These are phyloP conservation scores for Aureobasidium namibiae DNA, from an alignment of 2,329 filamentous ascomycete genomes.

Conservation along the genomic window DNA sequence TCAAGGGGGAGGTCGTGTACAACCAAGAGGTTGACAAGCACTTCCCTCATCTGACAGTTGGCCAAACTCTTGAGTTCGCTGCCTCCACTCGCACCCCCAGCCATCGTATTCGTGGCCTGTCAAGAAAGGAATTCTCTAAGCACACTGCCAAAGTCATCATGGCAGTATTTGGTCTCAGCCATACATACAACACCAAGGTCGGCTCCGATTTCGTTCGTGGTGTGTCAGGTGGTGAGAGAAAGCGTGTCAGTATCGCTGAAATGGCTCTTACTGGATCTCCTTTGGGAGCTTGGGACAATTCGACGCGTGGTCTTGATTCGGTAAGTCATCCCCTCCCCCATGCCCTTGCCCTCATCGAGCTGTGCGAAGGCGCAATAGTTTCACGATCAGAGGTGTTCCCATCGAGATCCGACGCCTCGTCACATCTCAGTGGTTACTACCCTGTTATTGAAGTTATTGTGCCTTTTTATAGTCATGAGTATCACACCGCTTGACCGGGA, in stretches of 20 bases:
- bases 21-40: constrained; percentile 83
- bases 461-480: too few relatives aligned
- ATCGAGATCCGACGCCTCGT: too few relatives aligned
- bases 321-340: too few relatives aligned
- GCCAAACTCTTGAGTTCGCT: constrained; percentile 78
- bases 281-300: constrained; percentile 39
- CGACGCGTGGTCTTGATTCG: constrained; percentile 40
- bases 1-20: constrained; percentile 76
- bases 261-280: constrained; percentile 40
- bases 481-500: too few relatives aligned
- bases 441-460: too few relatives aligned
- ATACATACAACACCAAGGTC: constrained; percentile 77
- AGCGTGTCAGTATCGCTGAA: constrained; percentile 42
- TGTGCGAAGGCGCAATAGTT: too few relatives aligned
- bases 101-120: constrained; percentile 46
- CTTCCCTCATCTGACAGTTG: constrained; percentile 75
- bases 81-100: constrained; percentile 76
- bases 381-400: too few relatives aligned
- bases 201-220: constrained; percentile 76
- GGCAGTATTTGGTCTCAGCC: constrained; percentile 73
- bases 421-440: too few relatives aligned
- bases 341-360: too few relatives aligned
- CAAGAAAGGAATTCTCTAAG: constrained; percentile 54
- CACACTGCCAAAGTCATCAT: constrained; percentile 78
- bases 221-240: constrained; percentile 46